Evolutionary conservation across 768 basidiomycete genomes (phyloP).

Genomic region (Pleurotus giganteus): DNA sequence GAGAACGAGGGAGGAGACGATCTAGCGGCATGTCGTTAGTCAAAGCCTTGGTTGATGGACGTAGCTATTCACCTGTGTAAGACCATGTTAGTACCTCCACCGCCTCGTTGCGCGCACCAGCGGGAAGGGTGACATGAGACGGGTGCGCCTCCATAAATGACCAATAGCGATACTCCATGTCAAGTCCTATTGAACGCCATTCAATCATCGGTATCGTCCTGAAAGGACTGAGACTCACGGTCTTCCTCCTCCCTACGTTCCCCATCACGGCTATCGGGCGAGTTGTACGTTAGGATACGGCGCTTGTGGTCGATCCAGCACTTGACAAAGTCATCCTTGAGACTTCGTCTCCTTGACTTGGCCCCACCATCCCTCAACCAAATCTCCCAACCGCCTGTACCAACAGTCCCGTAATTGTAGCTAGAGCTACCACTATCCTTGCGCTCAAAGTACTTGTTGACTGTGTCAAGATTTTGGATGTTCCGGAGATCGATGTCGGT

Average conservation of each 20-base stretch:
- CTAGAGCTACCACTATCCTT: slow-evolving; percentile 22
- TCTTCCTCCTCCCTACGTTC: slow-evolving; percentile 35
- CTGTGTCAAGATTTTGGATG: slow-evolving; percentile 44
- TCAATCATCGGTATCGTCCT: not conserved
- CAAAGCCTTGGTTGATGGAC: not conserved
- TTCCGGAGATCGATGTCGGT: slow-evolving; percentile 70
- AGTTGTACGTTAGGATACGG: slow-evolving; percentile 48
- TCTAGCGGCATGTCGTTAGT: slow-evolving; percentile 36
- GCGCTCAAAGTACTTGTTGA: slow-evolving; percentile 47
- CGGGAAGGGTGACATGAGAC: slow-evolving; percentile 60
- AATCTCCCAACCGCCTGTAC: slow-evolving; percentile 48
- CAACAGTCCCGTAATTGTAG: slow-evolving; percentile 19
- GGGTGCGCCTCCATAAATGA: slow-evolving; percentile 77
- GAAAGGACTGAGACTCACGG: slow-evolving; percentile 31
- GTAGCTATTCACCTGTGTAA: slow-evolving; percentile 53
- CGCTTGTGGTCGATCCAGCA: slow-evolving; percentile 69
- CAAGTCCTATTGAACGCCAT: slow-evolving; percentile 54
- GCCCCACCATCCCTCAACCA: slow-evolving; percentile 52
- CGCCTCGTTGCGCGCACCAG: slow-evolving; percentile 61
- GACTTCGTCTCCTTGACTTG: slow-evolving; percentile 23
- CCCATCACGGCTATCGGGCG: slow-evolving; percentile 29
- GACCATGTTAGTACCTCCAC: slow-evolving; percentile 79
- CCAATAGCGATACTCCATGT: slow-evolving; percentile 82
- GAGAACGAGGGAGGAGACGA: slow-evolving; percentile 62
- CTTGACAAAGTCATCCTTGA: slow-evolving; percentile 34